Percentiles rank a stretch among this genome's conserved stretches.
These are phyloP conservation scores for Byssothecium circinans DNA, from an alignment of 2,329 filamentous ascomycete species.

Conservation along the genomic window DNA sequence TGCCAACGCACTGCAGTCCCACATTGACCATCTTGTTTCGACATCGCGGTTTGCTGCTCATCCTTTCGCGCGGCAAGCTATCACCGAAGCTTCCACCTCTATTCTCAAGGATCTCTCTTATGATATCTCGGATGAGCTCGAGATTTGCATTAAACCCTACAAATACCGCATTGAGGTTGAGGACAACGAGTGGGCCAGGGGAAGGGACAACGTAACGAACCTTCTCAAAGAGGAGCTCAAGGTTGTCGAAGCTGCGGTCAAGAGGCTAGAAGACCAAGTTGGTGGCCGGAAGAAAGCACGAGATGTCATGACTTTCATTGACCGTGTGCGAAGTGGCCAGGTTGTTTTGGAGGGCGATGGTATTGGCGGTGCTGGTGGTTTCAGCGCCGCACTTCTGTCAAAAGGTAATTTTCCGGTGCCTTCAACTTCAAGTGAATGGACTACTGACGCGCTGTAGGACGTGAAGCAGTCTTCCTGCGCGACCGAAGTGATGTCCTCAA, in stretches of 20 bases:
- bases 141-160: constrained; percentile 98
- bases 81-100: constrained; percentile 82
- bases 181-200: constrained; percentile 82
- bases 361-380: constrained; percentile 84
- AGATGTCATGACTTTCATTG: constrained; percentile 89
- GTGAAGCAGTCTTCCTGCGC: constrained; percentile 90
- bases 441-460: constrained; percentile 58
- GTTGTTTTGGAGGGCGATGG: constrained; percentile 82
- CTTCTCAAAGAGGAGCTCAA: constrained; percentile 86
- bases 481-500: constrained; percentile 88
- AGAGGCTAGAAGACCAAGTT: constrained; percentile 72
- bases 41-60: constrained; percentile 85
- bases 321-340: constrained; percentile 84
- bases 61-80: constrained; percentile 90
- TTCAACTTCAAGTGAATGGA: background rate
- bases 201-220: constrained; percentile 76
- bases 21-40: constrained; percentile 76
- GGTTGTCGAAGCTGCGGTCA: constrained; percentile 78
- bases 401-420: constrained; percentile 62
- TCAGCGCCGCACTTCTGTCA: constrained; percentile 81
- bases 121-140: constrained; percentile 95
- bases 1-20: constrained; percentile 79
- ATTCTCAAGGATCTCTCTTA: constrained; percentile 95
- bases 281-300: constrained; percentile 82
- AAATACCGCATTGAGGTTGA: constrained; percentile 98